phyloP scores from a whole-genome alignment of 148 eudicot genomes.

The Diospyros kaki region DNA sequence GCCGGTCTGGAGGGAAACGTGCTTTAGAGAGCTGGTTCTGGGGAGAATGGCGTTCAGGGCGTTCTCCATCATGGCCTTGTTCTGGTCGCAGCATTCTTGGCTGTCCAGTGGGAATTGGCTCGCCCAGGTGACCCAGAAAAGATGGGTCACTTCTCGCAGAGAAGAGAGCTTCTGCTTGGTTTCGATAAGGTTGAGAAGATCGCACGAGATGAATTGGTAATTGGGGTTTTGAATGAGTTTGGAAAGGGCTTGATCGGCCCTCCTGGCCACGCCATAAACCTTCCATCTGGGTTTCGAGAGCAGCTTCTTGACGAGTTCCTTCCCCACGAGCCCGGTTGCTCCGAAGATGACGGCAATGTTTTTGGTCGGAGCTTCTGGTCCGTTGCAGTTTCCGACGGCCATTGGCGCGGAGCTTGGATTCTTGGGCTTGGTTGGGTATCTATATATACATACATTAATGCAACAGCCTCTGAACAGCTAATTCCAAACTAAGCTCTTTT shows the following conservation, averaged over 20 bases:
- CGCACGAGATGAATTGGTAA: slow-evolving; percentile 69
- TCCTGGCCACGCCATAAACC: slow-evolving; percentile 78
- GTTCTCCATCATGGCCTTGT: slow-evolving; percentile 69
- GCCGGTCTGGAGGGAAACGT: slow-evolving; percentile 82
- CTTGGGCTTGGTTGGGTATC: slow-evolving; percentile 6
- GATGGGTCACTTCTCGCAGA: slow-evolving; percentile 62
- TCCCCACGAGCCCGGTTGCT: slow-evolving; percentile 84
- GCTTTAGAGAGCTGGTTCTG: slow-evolving; percentile 31
- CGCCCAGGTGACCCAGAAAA: slow-evolving; percentile 95
- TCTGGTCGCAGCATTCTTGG: slow-evolving; percentile 67
- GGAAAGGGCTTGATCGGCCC: slow-evolving; percentile 17
- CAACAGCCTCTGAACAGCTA: slow-evolving; percentile 5
- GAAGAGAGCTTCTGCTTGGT: slow-evolving; percentile 44
- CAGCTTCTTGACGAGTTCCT: slow-evolving; percentile 53
- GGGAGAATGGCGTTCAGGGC: slow-evolving; percentile 66
- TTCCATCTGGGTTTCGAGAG: slow-evolving; percentile 54
- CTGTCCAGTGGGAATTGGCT: slow-evolving; percentile 58
- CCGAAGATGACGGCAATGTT: slow-evolving; percentile 79
- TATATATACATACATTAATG: neutral
- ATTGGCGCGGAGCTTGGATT: slow-evolving; percentile 13
- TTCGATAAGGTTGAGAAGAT: slow-evolving; percentile 51
- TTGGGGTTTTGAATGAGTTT: slow-evolving; percentile 20
- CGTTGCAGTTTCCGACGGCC: slow-evolving; percentile 21
- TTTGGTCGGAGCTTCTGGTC: slow-evolving; percentile 14
- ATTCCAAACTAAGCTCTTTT: slow-evolving; percentile 8